Percentiles rank a stretch among this genome's conserved stretches.
phyloP scores from a whole-genome alignment of 1,139 yeast species.

The Yamadazyma diddensiae region DNA sequence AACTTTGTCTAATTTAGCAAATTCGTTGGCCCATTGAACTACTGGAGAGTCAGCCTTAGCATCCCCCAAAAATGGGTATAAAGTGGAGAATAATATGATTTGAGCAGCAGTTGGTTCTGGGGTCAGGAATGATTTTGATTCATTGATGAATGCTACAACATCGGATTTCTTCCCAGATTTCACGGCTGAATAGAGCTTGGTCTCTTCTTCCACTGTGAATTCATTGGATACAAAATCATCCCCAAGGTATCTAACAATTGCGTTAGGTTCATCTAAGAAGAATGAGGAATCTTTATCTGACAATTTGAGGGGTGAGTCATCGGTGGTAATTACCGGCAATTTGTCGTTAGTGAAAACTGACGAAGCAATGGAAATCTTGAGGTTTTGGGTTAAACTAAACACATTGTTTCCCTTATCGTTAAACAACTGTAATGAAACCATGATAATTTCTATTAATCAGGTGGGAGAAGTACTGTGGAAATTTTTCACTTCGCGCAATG shows the following conservation, averaged over 20 bases:
- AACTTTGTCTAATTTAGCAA: constrained; percentile 34
- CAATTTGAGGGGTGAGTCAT: constrained; percentile 34
- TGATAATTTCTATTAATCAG: not conserved
- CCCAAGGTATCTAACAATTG: constrained; percentile 71
- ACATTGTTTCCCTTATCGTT: constrained; percentile 40
- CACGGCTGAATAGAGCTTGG: constrained; percentile 28
- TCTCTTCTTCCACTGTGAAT: constrained; percentile 29
- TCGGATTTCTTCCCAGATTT: constrained; percentile 28
- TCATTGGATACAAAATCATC: constrained; percentile 37
- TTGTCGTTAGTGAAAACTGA: constrained; percentile 29
- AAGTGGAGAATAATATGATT: constrained; percentile 44
- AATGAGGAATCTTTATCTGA: constrained; percentile 36
- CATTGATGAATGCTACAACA: constrained; percentile 15
- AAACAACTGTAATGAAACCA: constrained; percentile 26
- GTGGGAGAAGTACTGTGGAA: not conserved
- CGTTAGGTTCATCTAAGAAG: constrained; percentile 71
- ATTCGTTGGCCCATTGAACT: constrained; percentile 42
- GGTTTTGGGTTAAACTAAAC: constrained; percentile 49
- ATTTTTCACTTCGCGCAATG: not conserved
- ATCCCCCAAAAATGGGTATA: constrained; percentile 33
- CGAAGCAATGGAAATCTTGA: constrained; percentile 59
- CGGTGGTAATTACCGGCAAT: constrained; percentile 27
- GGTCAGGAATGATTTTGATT: constrained; percentile 12
- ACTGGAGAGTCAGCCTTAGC: constrained; percentile 12
- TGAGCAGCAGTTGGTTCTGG: constrained; percentile 35